A percentile compares a stretch with the other conserved stretches of the same genome.
phyloP scores from a whole-genome alignment of 2,329 filamentous ascomycete species.

The Microsporum ferrugineum region DNA sequence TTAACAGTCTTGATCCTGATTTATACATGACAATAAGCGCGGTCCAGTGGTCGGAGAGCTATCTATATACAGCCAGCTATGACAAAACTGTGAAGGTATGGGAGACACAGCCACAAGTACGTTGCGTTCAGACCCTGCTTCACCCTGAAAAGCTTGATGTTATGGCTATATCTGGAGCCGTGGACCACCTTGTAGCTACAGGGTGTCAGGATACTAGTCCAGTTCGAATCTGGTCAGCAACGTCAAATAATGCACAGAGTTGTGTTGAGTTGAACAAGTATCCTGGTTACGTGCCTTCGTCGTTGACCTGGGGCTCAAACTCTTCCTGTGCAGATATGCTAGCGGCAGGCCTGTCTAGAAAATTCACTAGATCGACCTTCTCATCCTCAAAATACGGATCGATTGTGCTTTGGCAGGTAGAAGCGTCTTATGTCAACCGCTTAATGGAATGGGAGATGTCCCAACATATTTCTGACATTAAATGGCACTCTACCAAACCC shows the following conservation, averaged over 20 bases:
- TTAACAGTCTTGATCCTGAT: slow-evolving; percentile 38
- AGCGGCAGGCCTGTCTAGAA: slow-evolving; percentile 45
- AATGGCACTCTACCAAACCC: slow-evolving; percentile 43
- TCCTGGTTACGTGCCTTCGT: slow-evolving; percentile 26
- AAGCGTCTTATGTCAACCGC: slow-evolving; percentile 17
- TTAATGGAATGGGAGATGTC: slow-evolving; percentile 27
- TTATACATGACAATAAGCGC: slow-evolving; percentile 48
- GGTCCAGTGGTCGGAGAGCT: slow-evolving; percentile 41
- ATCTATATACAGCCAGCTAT: slow-evolving; percentile 45
- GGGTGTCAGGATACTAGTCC: slow-evolving; percentile 29
- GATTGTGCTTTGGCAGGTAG: slow-evolving; percentile 28
- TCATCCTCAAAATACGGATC: slow-evolving; percentile 11
- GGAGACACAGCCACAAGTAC: slow-evolving; percentile 27
- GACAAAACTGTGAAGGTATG: slow-evolving; percentile 48
- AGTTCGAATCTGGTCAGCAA: slow-evolving; percentile 25
- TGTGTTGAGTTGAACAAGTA: background rate
- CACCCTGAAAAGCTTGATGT: slow-evolving; percentile 43
- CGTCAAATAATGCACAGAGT: background rate
- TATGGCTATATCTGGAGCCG: slow-evolving; percentile 36
- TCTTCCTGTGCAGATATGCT: slow-evolving; percentile 33
- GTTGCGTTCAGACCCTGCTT: slow-evolving; percentile 27
- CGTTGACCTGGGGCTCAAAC: slow-evolving; percentile 39
- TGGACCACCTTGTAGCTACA: slow-evolving; percentile 37
- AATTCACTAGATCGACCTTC: slow-evolving; percentile 15
- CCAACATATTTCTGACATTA: slow-evolving; percentile 47